Base-by-base conservation (phyloP, 1,284 basidiomycete genomes). In the Ustilago vetiveriae region DNA sequence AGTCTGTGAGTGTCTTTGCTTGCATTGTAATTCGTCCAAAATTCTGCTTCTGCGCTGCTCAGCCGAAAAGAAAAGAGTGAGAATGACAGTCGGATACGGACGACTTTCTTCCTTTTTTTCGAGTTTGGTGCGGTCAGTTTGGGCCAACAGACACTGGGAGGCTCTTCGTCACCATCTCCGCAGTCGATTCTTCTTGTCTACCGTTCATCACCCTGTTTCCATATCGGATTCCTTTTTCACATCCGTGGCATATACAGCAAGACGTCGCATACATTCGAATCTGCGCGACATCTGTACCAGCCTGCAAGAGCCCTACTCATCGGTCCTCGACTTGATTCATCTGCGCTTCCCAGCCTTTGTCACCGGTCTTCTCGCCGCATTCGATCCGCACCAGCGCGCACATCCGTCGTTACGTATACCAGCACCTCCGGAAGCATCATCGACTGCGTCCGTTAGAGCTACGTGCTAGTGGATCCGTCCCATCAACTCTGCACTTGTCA, bases 21-120 rank as follows among this genome's bases (percentile, higher is more conserved):
- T 35, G 13, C 13, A 35, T n/a, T 35, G 36, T 21, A 37, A 22
- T 35, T 44, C 32, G 23, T 6, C 8, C 23, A 9, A 46, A 29
- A 46, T 29, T 42, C 38, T 55, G 39, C 36, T 19, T 37, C 22
- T 21, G n/a, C 22, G 17, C n/a, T 6, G 44, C 45, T 48, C 26
- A 37, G 35, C 45, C 37, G 33, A 19, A 2, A 35, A 23, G 14
- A 17, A 21, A 26, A 11, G 16, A n/a, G 33, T n/a, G n/a, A n/a
- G n/a, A n/a, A n/a, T 7, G 7, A 7, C 10, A 35, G 14, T 3
- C 9, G 6, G 27, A 40, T 29, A 42, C 44, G 44, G 42, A 45
- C 32, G 51, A 55, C 46, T 49, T 49, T 49, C 41, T 55, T 54
- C 23, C 38, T 23, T 41, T 55, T 26, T 40, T 41, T 23, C 41